Conservation (phyloP, 2,329 filamentous ascomycete species). For the Pseudogymnoascus sp. region DNA sequence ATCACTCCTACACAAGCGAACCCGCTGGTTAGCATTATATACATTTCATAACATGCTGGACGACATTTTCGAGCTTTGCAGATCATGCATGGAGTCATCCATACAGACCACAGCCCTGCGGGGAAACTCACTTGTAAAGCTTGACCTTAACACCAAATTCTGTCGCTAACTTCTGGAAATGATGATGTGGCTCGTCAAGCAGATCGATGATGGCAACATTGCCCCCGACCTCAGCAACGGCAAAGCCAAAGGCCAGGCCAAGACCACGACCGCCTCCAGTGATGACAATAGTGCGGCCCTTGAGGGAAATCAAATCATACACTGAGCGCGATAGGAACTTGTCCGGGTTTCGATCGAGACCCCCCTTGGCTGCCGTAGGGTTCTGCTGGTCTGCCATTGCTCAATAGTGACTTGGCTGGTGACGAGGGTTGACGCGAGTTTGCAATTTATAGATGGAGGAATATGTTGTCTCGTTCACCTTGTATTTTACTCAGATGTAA, state of each 20-base stretch:
- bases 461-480: no score
- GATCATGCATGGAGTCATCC: constrained; percentile 8
- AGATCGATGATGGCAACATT: constrained; percentile 31
- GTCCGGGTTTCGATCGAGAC: neutral
- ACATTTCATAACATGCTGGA: no score
- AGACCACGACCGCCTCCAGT: constrained; percentile 35
- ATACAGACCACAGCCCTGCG: neutral
- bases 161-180: constrained; percentile 10
- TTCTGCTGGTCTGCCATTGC: no score
- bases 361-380: no score
- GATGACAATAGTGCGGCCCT: constrained; percentile 20
- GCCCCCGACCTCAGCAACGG: constrained; percentile 34
- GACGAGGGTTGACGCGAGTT: no score
- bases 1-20: constrained; percentile 13
- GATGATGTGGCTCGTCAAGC: constrained; percentile 11
- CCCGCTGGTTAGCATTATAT: neutral
- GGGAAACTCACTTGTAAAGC: constrained; percentile 13
- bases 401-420: no score
- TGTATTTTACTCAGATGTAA: no score
- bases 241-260: constrained; percentile 31
- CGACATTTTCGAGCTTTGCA: neutral
- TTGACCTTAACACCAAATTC: constrained; percentile 13
- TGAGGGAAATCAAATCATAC: constrained; percentile 8
- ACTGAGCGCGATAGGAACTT: constrained; percentile 4
- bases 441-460: no score